Percentiles rank a stretch among this genome's conserved stretches.
Evolutionary conservation across 2,329 filamentous ascomycete genomes (phyloP).

Genomic region (Stagonosporopsis chrysanthemi): DNA sequence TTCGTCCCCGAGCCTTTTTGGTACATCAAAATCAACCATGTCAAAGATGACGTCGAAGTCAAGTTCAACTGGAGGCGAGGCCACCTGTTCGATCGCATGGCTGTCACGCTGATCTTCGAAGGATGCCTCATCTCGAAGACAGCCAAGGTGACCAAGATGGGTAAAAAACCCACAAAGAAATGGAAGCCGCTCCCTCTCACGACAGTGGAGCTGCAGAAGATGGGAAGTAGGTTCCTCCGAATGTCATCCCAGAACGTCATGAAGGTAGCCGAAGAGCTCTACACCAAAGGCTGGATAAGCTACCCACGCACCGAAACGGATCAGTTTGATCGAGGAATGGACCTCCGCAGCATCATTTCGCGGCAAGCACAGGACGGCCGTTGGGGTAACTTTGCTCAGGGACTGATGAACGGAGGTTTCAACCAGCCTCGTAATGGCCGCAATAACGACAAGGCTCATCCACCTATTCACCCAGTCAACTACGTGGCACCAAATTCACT

Average conservation of each 20-base stretch:
- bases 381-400: constrained; percentile 84
- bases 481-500: constrained; percentile 72
- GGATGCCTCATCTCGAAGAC: constrained; percentile 77
- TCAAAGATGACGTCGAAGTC: constrained; percentile 78
- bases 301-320: constrained; percentile 98
- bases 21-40: constrained; percentile 85
- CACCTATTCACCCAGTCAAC: constrained; percentile 95
- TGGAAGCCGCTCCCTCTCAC: constrained; percentile 94
- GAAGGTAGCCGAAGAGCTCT: constrained; percentile 83
- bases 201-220: constrained; percentile 95
- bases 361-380: constrained; percentile 79
- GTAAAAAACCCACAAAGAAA: constrained; percentile 90
- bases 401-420: constrained; percentile 77
- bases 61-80: constrained; percentile 84
- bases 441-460: constrained; percentile 96
- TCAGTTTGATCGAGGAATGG: constrained; percentile 89
- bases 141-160: constrained; percentile 83
- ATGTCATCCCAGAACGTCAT: constrained; percentile 93
- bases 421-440: constrained; percentile 80
- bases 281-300: constrained; percentile 95
- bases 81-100: constrained; percentile 86
- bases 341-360: constrained; percentile 78
- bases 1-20: constrained; percentile 94
- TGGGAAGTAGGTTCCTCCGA: constrained; percentile 85
- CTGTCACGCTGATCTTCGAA: constrained; percentile 83